Evolutionary conservation across 2,329 filamentous ascomycete genomes (phyloP), one percentile per base, ranked within the genome.

Genomic region (Trichoderma sp.): DNA sequence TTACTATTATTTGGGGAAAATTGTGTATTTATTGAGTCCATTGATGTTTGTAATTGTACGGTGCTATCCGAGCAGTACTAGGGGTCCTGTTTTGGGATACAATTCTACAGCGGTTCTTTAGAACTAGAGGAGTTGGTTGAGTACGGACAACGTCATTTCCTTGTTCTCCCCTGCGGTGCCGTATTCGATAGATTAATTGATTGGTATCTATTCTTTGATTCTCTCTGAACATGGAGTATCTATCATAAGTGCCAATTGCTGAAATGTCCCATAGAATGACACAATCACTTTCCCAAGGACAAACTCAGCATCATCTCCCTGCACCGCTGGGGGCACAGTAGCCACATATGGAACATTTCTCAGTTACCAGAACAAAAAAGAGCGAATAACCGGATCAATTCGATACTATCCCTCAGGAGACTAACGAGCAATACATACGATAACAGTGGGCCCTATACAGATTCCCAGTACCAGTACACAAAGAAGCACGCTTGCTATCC

Each of bases 401-500:
- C 60, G 28, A 70, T 51, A 47, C 56, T 51, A 60, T 62, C 57
- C 66, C 66, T 70, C 57, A 70, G 66, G 66, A 70, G 39, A 62
- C 57, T 61, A 51, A 70, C 36, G 66, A 66, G 62, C 51, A 65
- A 65, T 64, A 66, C 51, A 66, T 71, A 71, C 60, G 60, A 69
- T 28, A 72, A 57, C 30, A 57, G 32, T 53, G 58, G 64, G 56
- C 63, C 64, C 53, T 72, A 72, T 69, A 63, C 57, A 62, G 66
- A 70, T 70, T 70, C 66, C 66, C 64, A 36, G 68, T 56, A 56
- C 58, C 64, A 62, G 39, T 57, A 72, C 39, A 69, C 70, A 68
- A 72, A 72, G 65, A 67, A 62, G 62, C 60, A 73, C 71, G 71
- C 71, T 73, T 73, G 71, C 62, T 67, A 66, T 73, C 67, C 58